Evolutionary conservation across 2,329 filamentous ascomycete genomes (phyloP).

Genomic region (Penicillium oxalicum): DNA sequence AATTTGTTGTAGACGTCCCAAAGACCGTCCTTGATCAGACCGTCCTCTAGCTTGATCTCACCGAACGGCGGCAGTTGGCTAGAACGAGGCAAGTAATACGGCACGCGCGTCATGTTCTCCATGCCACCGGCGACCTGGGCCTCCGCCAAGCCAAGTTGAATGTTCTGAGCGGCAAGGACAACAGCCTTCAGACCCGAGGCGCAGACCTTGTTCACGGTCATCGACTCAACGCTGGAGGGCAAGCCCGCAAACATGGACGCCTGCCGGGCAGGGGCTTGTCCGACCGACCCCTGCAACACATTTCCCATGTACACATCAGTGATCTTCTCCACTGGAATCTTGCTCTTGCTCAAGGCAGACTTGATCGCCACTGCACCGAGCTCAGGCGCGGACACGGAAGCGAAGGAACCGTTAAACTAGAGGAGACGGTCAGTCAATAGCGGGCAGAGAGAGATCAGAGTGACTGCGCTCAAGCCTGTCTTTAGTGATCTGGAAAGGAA

Average conservation of each 20-base stretch:
- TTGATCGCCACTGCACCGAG: slow-evolving; percentile 90
- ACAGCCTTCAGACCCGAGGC: slow-evolving; percentile 92
- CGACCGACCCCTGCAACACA: slow-evolving; percentile 75
- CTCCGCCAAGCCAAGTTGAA: slow-evolving; percentile 82
- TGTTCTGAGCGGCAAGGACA: slow-evolving; percentile 83
- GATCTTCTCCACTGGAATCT: slow-evolving; percentile 72
- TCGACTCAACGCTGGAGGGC: slow-evolving; percentile 72
- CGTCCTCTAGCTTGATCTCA: slow-evolving; percentile 81
- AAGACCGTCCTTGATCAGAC: slow-evolving; percentile 86
- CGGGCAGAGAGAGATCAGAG: neutral
- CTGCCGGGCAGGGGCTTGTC: slow-evolving; percentile 88
- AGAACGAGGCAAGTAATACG: slow-evolving; percentile 82
- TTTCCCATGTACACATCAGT: slow-evolving; percentile 97
- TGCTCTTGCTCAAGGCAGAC: slow-evolving; percentile 79
- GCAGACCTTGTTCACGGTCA: slow-evolving; percentile 97
- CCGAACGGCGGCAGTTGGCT: slow-evolving; percentile 79
- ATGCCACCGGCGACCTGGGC: slow-evolving; percentile 91
- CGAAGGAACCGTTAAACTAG: slow-evolving; percentile 90
- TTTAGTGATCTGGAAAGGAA: neutral
- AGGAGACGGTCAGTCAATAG: slow-evolving; percentile 7
- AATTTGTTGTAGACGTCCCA: slow-evolving; percentile 96
- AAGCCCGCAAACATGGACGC: slow-evolving; percentile 84
- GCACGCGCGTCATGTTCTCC: slow-evolving; percentile 95
- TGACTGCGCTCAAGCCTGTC: too few species aligned
- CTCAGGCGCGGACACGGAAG: slow-evolving; percentile 74